These are phyloP conservation scores for Oehlia diaphana DNA, from an alignment of 192 early-diverging fungal species.

Conservation along the genomic window DNA sequence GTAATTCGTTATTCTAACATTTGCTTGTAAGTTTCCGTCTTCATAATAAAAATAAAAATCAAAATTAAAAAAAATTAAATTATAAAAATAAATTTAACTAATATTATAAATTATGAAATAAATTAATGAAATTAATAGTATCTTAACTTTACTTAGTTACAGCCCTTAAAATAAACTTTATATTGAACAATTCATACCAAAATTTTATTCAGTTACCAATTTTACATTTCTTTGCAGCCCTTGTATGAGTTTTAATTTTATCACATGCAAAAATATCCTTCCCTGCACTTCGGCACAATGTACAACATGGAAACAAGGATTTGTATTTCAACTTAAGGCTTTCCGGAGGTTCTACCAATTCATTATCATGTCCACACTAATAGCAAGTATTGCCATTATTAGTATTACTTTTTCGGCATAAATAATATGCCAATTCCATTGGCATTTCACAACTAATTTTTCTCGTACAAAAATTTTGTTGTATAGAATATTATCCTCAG, in stretches of 20 bases:
- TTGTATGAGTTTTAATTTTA: no score
- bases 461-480: slow-evolving; percentile 1
- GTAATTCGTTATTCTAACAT: no score
- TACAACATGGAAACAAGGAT: neutral
- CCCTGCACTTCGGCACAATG: neutral
- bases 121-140: no score
- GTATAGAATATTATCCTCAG: slow-evolving; percentile 1
- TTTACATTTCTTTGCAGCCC: no score
- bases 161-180: no score
- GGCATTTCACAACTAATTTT: neutral
- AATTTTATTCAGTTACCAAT: no score
- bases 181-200: neutral
- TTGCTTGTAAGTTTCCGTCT: no score
- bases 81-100: no score
- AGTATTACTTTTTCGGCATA: neutral
- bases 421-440: neutral
- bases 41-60: no score
- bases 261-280: neutral
- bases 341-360: neutral
- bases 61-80: no score
- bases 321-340: neutral
- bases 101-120: no score
- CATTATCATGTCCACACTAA: neutral
- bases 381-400: neutral
- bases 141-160: no score